A percentile compares a stretch with the other conserved stretches of the same genome.
phyloP scores from a whole-genome alignment of 768 basidiomycete species.

The Gloeophyllum trabeum region DNA sequence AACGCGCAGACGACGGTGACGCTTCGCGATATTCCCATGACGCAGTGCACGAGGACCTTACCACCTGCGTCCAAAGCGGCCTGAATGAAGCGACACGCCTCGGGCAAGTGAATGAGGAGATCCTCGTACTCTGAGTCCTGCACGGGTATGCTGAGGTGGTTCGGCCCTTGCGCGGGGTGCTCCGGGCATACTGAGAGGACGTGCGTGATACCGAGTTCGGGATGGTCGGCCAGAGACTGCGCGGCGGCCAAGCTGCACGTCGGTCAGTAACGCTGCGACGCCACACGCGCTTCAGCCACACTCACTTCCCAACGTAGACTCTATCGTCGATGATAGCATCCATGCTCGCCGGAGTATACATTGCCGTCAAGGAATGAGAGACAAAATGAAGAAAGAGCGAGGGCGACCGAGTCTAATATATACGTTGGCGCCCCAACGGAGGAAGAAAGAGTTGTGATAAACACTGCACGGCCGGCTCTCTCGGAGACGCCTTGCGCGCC shows the following conservation, averaged over 20 bases:
- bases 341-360: neutral
- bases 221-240: slow-evolving; percentile 55
- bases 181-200: slow-evolving; percentile 71
- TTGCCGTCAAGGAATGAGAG: too few relatives aligned
- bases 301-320: neutral
- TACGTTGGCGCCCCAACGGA: too few relatives aligned
- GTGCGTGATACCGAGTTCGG: slow-evolving; percentile 69
- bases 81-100: slow-evolving; percentile 52
- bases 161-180: slow-evolving; percentile 41
- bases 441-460: too few relatives aligned
- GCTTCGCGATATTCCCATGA: slow-evolving; percentile 65
- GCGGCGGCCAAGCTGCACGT: slow-evolving; percentile 52
- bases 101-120: slow-evolving; percentile 54
- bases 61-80: slow-evolving; percentile 39
- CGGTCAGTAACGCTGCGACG: neutral
- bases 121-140: slow-evolving; percentile 40
- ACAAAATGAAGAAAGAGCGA: too few relatives aligned
- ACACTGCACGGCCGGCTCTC: too few relatives aligned
- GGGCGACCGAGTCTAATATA: too few relatives aligned
- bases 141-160: slow-evolving; percentile 57
- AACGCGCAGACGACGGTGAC: slow-evolving; percentile 21
- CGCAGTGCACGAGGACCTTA: slow-evolving; percentile 58
- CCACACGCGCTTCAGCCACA: neutral
- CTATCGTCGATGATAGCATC: neutral
- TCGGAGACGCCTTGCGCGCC: too few relatives aligned